Evolutionary conservation across 176 grass and related monocot species (phyloP).

Genomic region (Elaeis guineensis): DNA sequence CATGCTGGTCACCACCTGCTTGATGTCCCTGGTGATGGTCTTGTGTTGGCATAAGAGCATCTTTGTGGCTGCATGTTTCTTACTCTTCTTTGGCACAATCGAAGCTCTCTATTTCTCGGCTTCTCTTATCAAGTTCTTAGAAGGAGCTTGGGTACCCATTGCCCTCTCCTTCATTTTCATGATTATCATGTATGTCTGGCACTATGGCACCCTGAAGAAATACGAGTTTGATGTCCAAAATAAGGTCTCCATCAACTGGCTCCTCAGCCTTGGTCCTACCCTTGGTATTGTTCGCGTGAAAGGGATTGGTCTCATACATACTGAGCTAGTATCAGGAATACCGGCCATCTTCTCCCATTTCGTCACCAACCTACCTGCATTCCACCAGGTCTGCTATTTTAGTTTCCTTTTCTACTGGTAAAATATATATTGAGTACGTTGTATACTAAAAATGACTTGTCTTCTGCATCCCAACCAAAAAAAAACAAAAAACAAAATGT

Average conservation of each 20-base stretch:
- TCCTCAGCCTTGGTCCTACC: conserved; percentile 59
- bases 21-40: conserved; percentile 97
- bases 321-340: conserved; percentile 74
- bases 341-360: conserved; percentile 96
- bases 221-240: conserved; percentile 88
- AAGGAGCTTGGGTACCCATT: conserved; percentile 85
- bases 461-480: too few relatives aligned
- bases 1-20: conserved; percentile 89
- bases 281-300: conserved; percentile 75
- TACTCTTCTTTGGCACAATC: conserved; percentile 87
- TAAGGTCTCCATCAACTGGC: conserved; percentile 94
- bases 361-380: conserved; percentile 89
- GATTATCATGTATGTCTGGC: conserved; percentile 85
- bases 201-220: conserved; percentile 86
- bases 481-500: too few relatives aligned
- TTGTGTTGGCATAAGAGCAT: conserved; percentile 93
- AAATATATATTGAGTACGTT: too few relatives aligned
- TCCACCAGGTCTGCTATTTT: conserved; percentile 58
- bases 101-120: conserved; percentile 96
- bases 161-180: conserved; percentile 73
- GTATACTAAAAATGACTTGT: too few relatives aligned
- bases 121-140: conserved; percentile 69
- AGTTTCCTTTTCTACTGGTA: neutral
- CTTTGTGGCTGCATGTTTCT: conserved; percentile 59
- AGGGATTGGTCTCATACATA: conserved; percentile 83